These are phyloP conservation scores for Aspergillus awamori DNA, from an alignment of 2,329 filamentous ascomycete genomes.

Conservation along the genomic window DNA sequence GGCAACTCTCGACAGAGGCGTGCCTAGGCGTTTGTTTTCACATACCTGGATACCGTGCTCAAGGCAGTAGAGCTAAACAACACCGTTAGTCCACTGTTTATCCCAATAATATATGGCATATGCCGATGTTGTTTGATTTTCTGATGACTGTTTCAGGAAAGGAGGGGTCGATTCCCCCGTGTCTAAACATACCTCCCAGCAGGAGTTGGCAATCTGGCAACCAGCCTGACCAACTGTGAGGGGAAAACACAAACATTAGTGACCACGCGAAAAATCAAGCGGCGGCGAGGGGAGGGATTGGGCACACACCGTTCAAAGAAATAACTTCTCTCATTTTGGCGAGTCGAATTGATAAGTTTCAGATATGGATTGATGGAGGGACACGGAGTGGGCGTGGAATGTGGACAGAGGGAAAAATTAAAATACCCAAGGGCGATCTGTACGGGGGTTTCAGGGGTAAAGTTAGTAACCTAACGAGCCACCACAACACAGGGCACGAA, in stretches of 20 bases:
- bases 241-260: constrained; percentile 24
- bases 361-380: constrained; percentile 22
- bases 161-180: constrained; percentile 1
- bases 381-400: constrained; percentile 19
- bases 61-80: constrained; percentile 90
- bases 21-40: constrained; percentile 20
- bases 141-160: constrained; percentile 11
- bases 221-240: constrained; percentile 94
- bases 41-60: constrained; percentile 98
- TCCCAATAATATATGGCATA: constrained; percentile 12
- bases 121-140: background rate
- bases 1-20: background rate
- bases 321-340: constrained; percentile 98
- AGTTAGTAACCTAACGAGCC: constrained; percentile 25
- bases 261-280: constrained; percentile 28
- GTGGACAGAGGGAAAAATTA: constrained; percentile 37
- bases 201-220: constrained; percentile 99
- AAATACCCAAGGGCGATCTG: constrained; percentile 31
- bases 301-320: constrained; percentile 87
- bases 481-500: constrained; percentile 25
- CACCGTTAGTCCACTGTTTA: constrained; percentile 36
- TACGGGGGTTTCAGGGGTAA: constrained; percentile 32
- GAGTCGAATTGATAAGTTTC: constrained; percentile 26
- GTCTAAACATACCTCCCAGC: constrained; percentile 88
- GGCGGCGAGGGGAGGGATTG: constrained; percentile 12